phyloP scores from a whole-genome alignment of 768 basidiomycete genomes.

The Leccinum subgranulosum region DNA sequence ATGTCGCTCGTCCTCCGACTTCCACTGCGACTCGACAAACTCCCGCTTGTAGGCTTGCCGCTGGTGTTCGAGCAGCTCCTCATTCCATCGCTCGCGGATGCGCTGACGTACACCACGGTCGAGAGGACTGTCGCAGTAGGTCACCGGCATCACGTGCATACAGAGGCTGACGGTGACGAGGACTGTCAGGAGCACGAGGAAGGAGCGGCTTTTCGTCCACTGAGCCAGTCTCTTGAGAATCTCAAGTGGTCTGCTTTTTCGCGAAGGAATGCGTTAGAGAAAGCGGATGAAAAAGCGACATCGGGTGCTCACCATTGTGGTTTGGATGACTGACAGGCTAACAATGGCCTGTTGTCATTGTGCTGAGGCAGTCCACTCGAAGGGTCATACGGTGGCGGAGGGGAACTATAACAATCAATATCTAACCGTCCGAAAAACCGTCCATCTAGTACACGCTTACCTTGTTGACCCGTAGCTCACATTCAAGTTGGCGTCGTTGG shows the following conservation, averaged over 20 bases:
- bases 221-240: background rate
- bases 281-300: background rate
- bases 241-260: background rate
- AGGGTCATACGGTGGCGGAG: background rate
- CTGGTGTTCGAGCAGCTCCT: conserved; percentile 17
- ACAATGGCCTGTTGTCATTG: background rate
- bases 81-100: conserved; percentile 17
- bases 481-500: background rate
- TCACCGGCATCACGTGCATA: background rate
- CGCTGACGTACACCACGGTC: conserved; percentile 22
- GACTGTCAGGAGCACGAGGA: background rate
- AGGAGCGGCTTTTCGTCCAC: background rate
- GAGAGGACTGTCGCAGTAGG: conserved; percentile 3
- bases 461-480: background rate
- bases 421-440: background rate
- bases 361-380: background rate
- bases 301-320: background rate
- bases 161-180: background rate
- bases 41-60: conserved; percentile 7
- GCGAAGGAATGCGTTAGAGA: background rate
- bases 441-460: background rate
- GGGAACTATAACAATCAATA: background rate
- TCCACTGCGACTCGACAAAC: conserved; percentile 15
- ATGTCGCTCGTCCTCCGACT: conserved; percentile 17
- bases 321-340: background rate